Base-by-base conservation (phyloP, 2,329 filamentous ascomycete species). In the Claviceps sp. region DNA sequence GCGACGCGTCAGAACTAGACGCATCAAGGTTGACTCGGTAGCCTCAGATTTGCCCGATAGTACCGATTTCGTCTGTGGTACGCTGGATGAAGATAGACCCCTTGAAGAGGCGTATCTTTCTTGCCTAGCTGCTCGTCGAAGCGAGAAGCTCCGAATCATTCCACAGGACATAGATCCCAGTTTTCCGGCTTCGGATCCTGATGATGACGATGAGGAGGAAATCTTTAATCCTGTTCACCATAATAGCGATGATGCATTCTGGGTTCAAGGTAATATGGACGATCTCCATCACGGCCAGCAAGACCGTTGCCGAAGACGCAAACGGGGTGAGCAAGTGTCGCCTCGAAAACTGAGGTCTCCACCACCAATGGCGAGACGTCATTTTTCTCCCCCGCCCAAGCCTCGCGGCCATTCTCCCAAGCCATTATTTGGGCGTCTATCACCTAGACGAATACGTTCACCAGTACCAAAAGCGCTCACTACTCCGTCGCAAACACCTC, bases 51-150 rank as follows among this genome's bases (percentile, higher is more conserved):
- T 98, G 11, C 93, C 93, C 1, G 93, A 98, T 66, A 96, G 90
- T 68, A 97, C 93, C 14, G 93, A 98, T 66, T 98, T 98, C 59
- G 93, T 98, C n/a, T 97, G 93, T 62, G 93, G 93, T 54, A 98
- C 93, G 1, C 75, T 98, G 19, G 93, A 98, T 58, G 93, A 98
- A 68, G 93, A 98, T 62, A 83, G 89, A 45, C 89, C 89, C 2
- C 71, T 97, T n/a, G 93, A 98, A 65, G 89, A 90, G 59, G 91
- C 89, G 0, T 98, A 96, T 66, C 78, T 95, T 52, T 87, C 87
- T 2, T 89, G 86, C 60, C 77, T 94, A 53, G 86, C 90, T 61
- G 83, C 87, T 52, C 84, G 87, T 58, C 85, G 89, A 60, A 84
- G 84, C 47, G 83, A 85, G 58, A 95, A 90, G 70, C 85, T 90